Evolutionary conservation across 257 asterid genomes (phyloP).

Genomic region (Coffea canephora): DNA sequence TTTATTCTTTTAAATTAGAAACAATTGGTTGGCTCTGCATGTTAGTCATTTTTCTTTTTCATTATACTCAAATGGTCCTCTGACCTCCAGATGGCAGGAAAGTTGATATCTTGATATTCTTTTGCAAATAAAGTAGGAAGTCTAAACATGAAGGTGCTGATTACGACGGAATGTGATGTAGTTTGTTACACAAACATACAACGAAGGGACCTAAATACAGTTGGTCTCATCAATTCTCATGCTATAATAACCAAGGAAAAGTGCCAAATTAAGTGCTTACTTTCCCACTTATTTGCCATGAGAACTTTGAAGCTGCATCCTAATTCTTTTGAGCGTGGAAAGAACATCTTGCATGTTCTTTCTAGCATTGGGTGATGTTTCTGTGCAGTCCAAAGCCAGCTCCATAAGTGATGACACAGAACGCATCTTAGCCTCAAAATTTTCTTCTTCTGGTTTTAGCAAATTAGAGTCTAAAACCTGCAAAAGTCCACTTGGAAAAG

Average conservation of each 20-base stretch:
- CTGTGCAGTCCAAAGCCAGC: constrained; percentile 5
- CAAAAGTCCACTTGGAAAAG: neutral
- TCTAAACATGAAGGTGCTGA: neutral
- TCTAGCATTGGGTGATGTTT: neutral
- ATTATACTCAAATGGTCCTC: neutral
- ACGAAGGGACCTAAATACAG: no score
- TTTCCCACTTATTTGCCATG: neutral
- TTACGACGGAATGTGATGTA: neutral
- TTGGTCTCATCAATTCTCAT: no score
- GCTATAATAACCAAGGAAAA: no score
- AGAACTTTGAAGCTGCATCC: constrained; percentile 7
- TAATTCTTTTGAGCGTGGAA: neutral
- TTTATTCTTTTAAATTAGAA: neutral
- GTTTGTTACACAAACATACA: no score
- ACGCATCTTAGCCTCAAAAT: constrained; percentile 2
- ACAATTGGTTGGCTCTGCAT: neutral
- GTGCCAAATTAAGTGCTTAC: no score
- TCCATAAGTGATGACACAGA: neutral
- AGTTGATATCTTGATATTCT: neutral
- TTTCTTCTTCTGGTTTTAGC: constrained; percentile 1
- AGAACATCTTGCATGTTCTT: neutral
- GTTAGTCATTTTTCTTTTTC: neutral
- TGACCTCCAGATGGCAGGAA: neutral
- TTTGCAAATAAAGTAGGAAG: neutral
- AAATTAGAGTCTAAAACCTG: constrained; percentile 4